phyloP scores from a whole-genome alignment of 768 basidiomycete species.

The Austroboletus festivus region DNA sequence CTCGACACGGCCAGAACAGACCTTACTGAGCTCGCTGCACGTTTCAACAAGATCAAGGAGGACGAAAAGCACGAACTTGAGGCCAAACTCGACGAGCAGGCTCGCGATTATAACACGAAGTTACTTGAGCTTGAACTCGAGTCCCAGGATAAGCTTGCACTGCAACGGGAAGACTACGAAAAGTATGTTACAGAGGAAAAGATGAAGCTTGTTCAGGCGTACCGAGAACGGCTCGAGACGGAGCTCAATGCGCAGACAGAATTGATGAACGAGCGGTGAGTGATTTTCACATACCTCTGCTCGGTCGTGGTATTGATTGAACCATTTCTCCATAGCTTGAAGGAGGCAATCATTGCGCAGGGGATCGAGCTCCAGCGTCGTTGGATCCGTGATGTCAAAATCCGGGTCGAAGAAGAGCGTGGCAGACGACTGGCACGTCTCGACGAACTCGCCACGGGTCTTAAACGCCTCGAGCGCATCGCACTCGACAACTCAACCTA shows the following conservation, averaged over 20 bases:
- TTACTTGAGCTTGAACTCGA: slow-evolving; percentile 82
- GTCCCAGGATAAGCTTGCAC: slow-evolving; percentile 79
- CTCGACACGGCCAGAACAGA: slow-evolving; percentile 80
- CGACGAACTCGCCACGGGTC: slow-evolving; percentile 83
- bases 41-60: slow-evolving; percentile 76
- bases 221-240: slow-evolving; percentile 80
- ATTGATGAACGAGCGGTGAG: slow-evolving; percentile 91
- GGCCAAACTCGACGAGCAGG: slow-evolving; percentile 73
- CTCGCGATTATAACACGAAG: slow-evolving; percentile 76
- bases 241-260: slow-evolving; percentile 88
- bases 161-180: slow-evolving; percentile 83
- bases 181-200: slow-evolving; percentile 79
- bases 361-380: slow-evolving; percentile 96
- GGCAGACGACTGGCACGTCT: slow-evolving; percentile 93
- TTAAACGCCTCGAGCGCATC: slow-evolving; percentile 89
- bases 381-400: slow-evolving; percentile 96
- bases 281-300: background rate
- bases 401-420: slow-evolving; percentile 94
- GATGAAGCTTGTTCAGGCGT: slow-evolving; percentile 64
- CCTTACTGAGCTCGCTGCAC: slow-evolving; percentile 69
- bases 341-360: slow-evolving; percentile 92
- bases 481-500: slow-evolving; percentile 88
- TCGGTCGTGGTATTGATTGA: background rate
- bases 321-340: slow-evolving; percentile 52
- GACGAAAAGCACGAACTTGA: slow-evolving; percentile 72